These are phyloP conservation scores for Eucalyptus coolabah DNA, from an alignment of 345 rosid species.

Conservation along the genomic window DNA sequence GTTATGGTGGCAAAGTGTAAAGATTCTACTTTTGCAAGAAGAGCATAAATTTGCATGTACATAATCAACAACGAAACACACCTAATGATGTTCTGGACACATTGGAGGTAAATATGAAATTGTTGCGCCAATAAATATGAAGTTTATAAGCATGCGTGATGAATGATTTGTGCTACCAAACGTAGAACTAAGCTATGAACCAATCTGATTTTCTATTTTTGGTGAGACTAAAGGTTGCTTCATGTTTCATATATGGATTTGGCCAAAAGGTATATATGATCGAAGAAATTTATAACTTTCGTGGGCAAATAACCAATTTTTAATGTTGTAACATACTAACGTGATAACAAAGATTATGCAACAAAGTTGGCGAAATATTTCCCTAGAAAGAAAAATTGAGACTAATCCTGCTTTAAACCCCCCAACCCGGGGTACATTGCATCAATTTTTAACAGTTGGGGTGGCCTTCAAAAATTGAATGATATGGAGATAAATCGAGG, in stretches of 20 bases:
- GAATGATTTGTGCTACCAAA: not conserved
- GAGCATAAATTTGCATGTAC: not conserved
- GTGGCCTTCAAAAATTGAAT: not conserved
- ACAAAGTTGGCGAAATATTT: not conserved
- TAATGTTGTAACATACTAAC: not conserved
- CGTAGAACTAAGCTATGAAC: not conserved
- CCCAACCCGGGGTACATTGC: not conserved
- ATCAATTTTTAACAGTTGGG: not conserved
- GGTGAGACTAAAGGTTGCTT: not conserved
- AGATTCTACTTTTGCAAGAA: not conserved
- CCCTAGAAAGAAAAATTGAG: not conserved
- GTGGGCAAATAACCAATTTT: not conserved
- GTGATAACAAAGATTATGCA: not conserved
- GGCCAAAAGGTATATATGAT: not conserved
- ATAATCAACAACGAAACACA: fast-evolving
- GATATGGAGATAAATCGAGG: not conserved
- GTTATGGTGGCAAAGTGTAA: not conserved
- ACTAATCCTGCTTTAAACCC: not conserved
- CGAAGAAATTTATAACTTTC: not conserved
- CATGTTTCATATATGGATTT: not conserved
- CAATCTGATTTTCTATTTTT: not conserved
- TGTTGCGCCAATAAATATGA: not conserved
- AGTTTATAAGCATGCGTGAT: not conserved
- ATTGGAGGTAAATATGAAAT: not conserved
- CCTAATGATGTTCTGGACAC: not conserved